Percentiles rank a stretch among this genome's conserved stretches.
phyloP scores from a whole-genome alignment of 768 basidiomycete species.

The Psilocybe azurescens region DNA sequence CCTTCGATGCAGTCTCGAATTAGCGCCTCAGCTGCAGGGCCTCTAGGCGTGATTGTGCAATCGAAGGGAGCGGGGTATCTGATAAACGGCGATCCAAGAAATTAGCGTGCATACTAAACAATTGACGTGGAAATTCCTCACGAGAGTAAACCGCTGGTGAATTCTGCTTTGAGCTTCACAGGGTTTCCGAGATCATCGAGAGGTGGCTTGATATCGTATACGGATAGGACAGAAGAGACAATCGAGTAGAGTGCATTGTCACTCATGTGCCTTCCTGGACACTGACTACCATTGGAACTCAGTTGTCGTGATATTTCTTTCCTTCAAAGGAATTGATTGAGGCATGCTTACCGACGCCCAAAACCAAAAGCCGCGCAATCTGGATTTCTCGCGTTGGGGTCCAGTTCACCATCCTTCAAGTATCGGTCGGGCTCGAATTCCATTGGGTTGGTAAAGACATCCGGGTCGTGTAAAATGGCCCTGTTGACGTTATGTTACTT shows the following conservation, averaged over 20 bases:
- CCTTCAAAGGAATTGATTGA: neutral
- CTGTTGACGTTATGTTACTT: neutral
- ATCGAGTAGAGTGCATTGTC: constrained; percentile 28
- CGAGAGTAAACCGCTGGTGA: constrained; percentile 26
- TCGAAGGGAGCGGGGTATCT: constrained; percentile 31
- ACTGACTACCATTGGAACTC: constrained; percentile 24
- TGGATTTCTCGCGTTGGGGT: constrained; percentile 29
- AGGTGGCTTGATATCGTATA: constrained; percentile 29
- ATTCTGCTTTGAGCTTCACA: constrained; percentile 21
- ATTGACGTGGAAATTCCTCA: constrained; percentile 15
- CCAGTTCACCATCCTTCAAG: constrained; percentile 28
- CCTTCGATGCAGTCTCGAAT: constrained; percentile 17
- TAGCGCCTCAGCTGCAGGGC: constrained; percentile 17
- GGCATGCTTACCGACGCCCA: constrained; percentile 32
- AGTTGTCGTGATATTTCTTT: neutral
- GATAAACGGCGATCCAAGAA: neutral
- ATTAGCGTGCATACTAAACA: neutral
- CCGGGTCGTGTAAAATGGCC: constrained; percentile 39
- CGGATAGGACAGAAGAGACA: constrained; percentile 26
- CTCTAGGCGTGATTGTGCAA: constrained; percentile 29
- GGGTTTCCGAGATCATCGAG: constrained; percentile 26
- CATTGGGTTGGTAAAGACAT: constrained; percentile 42
- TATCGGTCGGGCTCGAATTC: constrained; percentile 36
- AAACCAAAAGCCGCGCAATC: constrained; percentile 35
- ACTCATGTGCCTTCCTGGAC: constrained; percentile 29